Base-by-base conservation (phyloP, 176 grass and related monocot species). In the Bonia amplexicaulis region DNA sequence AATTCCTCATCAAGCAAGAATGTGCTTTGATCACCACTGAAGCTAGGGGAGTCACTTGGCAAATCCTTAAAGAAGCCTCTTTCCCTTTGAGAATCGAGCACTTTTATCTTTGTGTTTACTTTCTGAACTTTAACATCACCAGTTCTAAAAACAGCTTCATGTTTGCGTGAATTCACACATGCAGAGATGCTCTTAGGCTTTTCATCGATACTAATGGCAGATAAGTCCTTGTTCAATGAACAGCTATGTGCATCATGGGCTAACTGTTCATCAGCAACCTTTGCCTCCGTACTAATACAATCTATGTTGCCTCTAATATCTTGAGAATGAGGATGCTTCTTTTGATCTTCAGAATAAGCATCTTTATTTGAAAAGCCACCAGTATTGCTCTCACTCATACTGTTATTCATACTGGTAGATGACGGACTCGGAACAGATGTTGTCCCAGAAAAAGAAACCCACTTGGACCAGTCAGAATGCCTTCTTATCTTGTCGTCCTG, bases 1-100 rank as follows among this genome's bases (percentile, higher is more conserved):
- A 95, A 40, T 84, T 95, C 93, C 73, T 95, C 93, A 44, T 95
- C 93, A 84, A 95, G 90, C 88, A 95, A 85, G 86, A 95, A 95
- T 79, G 93, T 95, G 73, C 90, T 95, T 79, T 95, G 93, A 31
- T 93, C 89, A 51, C 71, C 76, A 78, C 73, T 74, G 41, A 86
- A 92, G 71, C 66, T 78, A 82, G 80, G 74, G 47, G 84, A 85
- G 9, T 71, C 69, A 83, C 51, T 84, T 69, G 37, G 35, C 44
- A 90, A 85, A 55, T 74, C 39, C 42, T 80, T 88, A 57, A 40
- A 73, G 29, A 82, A 90, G 71, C 69, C 78, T 80, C 80, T 82
- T 37, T 55, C 47, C 39, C 61, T 77, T 74, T 89, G 83, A 83
- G 77, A 74, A 70, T 83, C 71, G 61, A 52, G 84, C 73, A 41